Base-by-base conservation (phyloP, 2,329 filamentous ascomycete species). In the Neophaeococcomyces mojaviensis region DNA sequence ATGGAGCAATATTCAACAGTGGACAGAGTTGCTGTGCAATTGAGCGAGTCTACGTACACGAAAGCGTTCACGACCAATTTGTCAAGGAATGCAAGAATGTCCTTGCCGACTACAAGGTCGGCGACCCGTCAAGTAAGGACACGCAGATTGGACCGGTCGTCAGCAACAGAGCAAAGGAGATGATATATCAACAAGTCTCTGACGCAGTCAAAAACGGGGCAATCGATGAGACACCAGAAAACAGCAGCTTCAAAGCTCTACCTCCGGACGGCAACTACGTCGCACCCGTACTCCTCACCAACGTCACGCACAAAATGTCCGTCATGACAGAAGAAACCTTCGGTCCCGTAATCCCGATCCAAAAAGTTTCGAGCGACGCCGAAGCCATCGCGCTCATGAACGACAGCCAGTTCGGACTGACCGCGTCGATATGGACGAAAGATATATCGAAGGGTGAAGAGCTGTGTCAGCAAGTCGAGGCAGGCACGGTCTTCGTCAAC, bases 1-100 rank as follows among this genome's bases (percentile, higher is more conserved):
- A 97, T 58, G 90, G 90, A 16, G 83, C 88, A n/a, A 74, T 97
- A 47, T 97, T 97, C 75, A 97, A 97, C 70, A 95, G 89, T 42
- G 90, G 90, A n/a, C 90, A 97, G 71, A 94, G 88, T 63, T 97
- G 90, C 73, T 97, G 90, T 68, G 86, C 88, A 19, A 74, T 97
- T 44, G 90, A 97, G 69, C 77, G 90, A 28, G 80, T 97, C 16
- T 97, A 97, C 59, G 89, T 97, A 4, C 81, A 92, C 59, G 84
- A 86, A 60, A 81, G 78, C 56, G 79, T 97, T 40, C 81, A 96
- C 64, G 88, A 94, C 59, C 69, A 78, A 10, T 96, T 97, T 59
- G 74, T 96, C 42, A 73, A 79, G 42, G 86, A 84, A 4, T 74
- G 87, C 10, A 86, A 92, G 65, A 81, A 83, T 47, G 87, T 95